These are phyloP conservation scores for Tuber aestivum DNA, from an alignment of 495 filamentous ascomycete species.

Conservation along the genomic window DNA sequence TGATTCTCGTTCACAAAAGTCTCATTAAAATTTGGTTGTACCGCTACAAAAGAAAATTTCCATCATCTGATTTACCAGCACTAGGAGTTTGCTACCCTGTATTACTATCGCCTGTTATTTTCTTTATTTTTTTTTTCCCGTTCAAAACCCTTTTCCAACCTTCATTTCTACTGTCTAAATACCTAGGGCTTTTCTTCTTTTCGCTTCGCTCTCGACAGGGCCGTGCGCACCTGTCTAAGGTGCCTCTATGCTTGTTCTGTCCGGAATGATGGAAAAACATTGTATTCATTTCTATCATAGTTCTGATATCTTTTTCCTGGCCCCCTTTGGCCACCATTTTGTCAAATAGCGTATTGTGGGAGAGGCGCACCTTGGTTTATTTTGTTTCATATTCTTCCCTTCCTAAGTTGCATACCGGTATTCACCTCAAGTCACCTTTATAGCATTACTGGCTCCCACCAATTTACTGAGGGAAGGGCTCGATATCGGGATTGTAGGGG, in stretches of 20 bases:
- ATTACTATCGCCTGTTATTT: slow-evolving; percentile 23
- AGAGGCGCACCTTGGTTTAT: neutral
- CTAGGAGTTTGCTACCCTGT: slow-evolving; percentile 39
- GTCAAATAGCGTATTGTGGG: slow-evolving; percentile 5
- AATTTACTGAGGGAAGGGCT: neutral
- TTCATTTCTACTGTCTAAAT: slow-evolving; percentile 40
- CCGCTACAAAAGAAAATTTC: slow-evolving; percentile 23
- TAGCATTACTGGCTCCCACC: neutral
- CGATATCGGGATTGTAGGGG: neutral
- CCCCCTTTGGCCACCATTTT: neutral
- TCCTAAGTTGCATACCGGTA: slow-evolving; percentile 2
- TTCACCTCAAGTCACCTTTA: neutral
- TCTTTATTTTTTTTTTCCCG: neutral
- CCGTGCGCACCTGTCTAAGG: neutral
- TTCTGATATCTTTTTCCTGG: neutral
- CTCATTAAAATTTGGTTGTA: slow-evolving; percentile 22
- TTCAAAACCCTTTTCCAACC: slow-evolving; percentile 15
- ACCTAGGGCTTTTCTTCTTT: slow-evolving; percentile 36
- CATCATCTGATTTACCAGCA: slow-evolving; percentile 18
- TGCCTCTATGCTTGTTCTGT: neutral
- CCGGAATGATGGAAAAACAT: neutral
- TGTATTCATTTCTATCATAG: neutral
- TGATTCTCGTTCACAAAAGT: slow-evolving; percentile 7
- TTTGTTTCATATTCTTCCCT: neutral
- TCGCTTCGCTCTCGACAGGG: slow-evolving; percentile 5